Evolutionary conservation across 164 flowering plant genomes (phyloP).

Genomic region (Annona cherimola): DNA sequence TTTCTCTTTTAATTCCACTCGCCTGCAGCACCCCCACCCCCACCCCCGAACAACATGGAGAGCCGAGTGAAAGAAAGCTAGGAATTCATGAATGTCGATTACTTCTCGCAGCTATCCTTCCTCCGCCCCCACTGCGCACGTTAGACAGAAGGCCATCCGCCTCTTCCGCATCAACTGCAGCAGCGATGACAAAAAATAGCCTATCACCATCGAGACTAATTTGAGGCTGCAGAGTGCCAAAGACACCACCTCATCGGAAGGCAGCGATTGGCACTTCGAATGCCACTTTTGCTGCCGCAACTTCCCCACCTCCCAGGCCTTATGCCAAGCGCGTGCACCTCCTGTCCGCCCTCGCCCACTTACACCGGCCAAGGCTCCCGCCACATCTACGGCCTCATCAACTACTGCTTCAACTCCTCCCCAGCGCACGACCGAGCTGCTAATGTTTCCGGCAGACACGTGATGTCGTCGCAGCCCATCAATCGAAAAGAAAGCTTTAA

Average conservation of each 20-base stretch:
- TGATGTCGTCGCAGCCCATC: too few species aligned
- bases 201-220: slow-evolving; percentile 26
- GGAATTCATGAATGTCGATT: slow-evolving; percentile 92
- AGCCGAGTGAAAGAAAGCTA: too few species aligned
- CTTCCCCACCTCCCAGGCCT: slow-evolving; percentile 91
- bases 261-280: slow-evolving; percentile 42
- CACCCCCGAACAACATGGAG: too few species aligned
- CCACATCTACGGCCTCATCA: slow-evolving; percentile 47
- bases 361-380: slow-evolving; percentile 25
- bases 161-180: slow-evolving; percentile 83
- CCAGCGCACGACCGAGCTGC: slow-evolving; percentile 2
- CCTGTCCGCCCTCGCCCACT: slow-evolving; percentile 63
- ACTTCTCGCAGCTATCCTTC: slow-evolving; percentile 90
- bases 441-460: neutral
- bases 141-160: slow-evolving; percentile 57
- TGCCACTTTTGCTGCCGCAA: slow-evolving; percentile 89
- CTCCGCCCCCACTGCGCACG: slow-evolving; percentile 59
- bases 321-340: slow-evolving; percentile 82
- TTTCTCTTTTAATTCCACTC: too few species aligned
- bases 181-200: neutral
- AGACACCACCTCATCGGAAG: slow-evolving; percentile 5
- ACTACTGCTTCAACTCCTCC: slow-evolving; percentile 25
- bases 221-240: slow-evolving; percentile 14
- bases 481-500: slow-evolving; percentile 22
- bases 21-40: too few species aligned